Evolutionary conservation across 768 basidiomycete genomes (phyloP), one percentile per base, ranked within the genome.

Genomic region (Suillus subalutaceus): DNA sequence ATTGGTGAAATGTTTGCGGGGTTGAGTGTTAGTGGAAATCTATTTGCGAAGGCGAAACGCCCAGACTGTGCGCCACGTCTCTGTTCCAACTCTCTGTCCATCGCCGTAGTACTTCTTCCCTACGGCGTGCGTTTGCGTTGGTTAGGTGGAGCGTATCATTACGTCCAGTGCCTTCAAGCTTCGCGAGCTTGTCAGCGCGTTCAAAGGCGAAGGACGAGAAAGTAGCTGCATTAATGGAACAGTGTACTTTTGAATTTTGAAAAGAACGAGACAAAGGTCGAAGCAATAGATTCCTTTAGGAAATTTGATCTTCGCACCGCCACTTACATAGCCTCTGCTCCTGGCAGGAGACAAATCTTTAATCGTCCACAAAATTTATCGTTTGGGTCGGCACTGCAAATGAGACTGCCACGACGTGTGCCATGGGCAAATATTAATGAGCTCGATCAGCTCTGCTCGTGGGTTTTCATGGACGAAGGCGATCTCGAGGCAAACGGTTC

Each of bases 401-500:
- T 92, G 91, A 82, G 85, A 67, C 83, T 93, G 26, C 94, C 94
- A 64, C 86, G 91, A 62, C 86, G 93, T 40, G 90, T 93, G 0
- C 92, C 93, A 5, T 96, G 94, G 94, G 77, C 87, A 16, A 83
- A 84, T 43, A 74, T 87, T 9, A 71, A 77, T 41, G 94, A 96
- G 72, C 80, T 96, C 6, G 91, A 93, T 64, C 85, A 91, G 69
- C 79, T 94, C 13, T 93, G 88, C 76, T 78, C 86, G 3, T 92
- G 88, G 85, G 89, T 96, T 68, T 96, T 86, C 73, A 74, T 82
- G 7, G 88, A 90, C 69, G 86, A 90, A 62, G 81, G 82, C 37
- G 87, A 89, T 70, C 61, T 84, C 32, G 81, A 84, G n/a, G 75
- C 87, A 13, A 88, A 74, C 67, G 70, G 1, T 77, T 79, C 13